Evolutionary conservation across 768 basidiomycete genomes (phyloP).

Genomic region (Tulasnella sp.): DNA sequence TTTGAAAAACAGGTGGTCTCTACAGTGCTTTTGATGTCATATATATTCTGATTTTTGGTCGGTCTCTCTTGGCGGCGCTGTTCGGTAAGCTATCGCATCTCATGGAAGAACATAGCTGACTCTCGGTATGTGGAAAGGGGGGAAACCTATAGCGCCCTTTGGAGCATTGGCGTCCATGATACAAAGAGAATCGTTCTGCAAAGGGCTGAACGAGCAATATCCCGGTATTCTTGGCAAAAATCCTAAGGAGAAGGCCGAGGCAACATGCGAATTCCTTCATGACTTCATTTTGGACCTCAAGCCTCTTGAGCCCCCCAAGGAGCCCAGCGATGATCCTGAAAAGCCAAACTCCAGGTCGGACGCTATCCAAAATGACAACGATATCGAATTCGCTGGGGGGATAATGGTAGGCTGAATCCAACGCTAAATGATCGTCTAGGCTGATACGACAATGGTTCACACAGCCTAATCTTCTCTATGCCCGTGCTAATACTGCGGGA

Average conservation of each 20-base stretch:
- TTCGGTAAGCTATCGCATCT: not conserved
- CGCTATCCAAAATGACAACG: too few species aligned
- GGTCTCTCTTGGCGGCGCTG: not conserved
- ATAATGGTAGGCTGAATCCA: too few species aligned
- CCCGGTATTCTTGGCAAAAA: not conserved
- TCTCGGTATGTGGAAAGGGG: not conserved
- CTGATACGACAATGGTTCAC: too few species aligned
- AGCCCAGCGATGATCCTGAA: not conserved
- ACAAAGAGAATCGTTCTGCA: not conserved
- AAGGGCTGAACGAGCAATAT: not conserved
- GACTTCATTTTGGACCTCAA: slow-evolving; percentile 6
- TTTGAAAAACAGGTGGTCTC: not conserved
- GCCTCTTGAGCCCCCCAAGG: not conserved
- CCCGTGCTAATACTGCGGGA: too few species aligned
- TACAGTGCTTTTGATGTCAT: not conserved
- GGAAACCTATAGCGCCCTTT: not conserved
- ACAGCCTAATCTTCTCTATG: too few species aligned
- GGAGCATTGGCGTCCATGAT: not conserved
- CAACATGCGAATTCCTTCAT: slow-evolving; percentile 5
- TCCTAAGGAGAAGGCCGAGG: not conserved
- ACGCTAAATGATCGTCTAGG: too few species aligned
- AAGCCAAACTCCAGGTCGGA: too few species aligned
- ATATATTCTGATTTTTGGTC: not conserved
- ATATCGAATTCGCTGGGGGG: too few species aligned
- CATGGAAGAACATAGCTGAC: not conserved